Conservation (phyloP, 2,329 filamentous ascomycete species). For the Neurospora sp. region DNA sequence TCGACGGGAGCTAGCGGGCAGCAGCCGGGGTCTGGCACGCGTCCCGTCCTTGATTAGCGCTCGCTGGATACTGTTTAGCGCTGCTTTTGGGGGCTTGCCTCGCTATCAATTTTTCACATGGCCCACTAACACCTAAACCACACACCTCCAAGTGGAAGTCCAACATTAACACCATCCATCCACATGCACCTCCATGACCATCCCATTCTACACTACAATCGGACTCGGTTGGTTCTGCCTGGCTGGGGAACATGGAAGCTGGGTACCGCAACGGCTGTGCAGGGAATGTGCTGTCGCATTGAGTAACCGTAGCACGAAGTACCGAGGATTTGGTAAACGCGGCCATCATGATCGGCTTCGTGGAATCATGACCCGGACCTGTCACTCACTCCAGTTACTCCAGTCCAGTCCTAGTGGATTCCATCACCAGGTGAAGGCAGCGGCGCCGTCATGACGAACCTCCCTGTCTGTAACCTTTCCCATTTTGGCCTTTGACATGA, state of each 20-base stretch:
- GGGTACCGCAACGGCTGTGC: not conserved
- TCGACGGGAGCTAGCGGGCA: not conserved
- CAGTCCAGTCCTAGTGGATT: not conserved
- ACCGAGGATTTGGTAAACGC: not conserved
- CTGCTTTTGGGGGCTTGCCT: not conserved
- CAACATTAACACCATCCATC: not conserved
- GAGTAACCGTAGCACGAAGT: not conserved
- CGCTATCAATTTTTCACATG: not conserved
- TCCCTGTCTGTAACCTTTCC: not conserved
- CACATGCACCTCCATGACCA: not conserved
- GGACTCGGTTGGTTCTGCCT: not conserved
- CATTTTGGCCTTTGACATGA: not conserved
- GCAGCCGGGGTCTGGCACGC: not conserved
- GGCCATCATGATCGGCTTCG: not conserved
- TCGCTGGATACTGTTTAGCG: not conserved
- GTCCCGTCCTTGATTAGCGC: not conserved
- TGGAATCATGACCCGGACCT: not conserved
- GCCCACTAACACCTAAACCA: not conserved
- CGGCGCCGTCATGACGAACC: not conserved
- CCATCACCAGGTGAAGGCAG: not conserved
- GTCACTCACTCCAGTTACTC: not conserved
- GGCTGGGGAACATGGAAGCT: not conserved
- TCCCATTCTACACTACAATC: not conserved
- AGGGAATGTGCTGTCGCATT: not conserved
- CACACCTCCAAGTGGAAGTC: not conserved